A percentile compares a stretch with the other conserved stretches of the same genome.
phyloP scores from a whole-genome alignment of 805 yeast genomes.

The Candida methanosorbosa region DNA sequence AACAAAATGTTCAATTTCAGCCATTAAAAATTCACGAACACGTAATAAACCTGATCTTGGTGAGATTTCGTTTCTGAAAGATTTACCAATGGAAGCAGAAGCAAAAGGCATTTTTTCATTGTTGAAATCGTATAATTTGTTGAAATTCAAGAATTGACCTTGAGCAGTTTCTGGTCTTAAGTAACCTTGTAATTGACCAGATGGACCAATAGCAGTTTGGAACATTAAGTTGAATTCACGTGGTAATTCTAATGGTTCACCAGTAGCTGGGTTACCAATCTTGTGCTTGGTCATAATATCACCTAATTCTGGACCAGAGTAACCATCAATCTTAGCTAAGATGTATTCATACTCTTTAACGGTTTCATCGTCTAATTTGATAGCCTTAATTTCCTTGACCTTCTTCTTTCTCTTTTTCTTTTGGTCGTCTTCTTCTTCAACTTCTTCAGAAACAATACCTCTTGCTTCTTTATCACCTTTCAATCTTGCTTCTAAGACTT shows the following conservation, averaged over 20 bases:
- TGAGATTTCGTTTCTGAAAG: slow-evolving; percentile 97
- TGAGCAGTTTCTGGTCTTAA: slow-evolving; percentile 99
- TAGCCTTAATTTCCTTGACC: slow-evolving; percentile 89
- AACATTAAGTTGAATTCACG: slow-evolving; percentile 96
- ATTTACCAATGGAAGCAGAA: slow-evolving; percentile 97
- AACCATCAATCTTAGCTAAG: slow-evolving; percentile 93
- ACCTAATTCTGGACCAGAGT: slow-evolving; percentile 86
- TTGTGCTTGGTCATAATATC: slow-evolving; percentile 74
- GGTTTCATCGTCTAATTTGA: slow-evolving; percentile 74
- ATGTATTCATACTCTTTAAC: slow-evolving; percentile 77
- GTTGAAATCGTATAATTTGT: slow-evolving; percentile 88
- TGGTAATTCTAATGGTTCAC: slow-evolving; percentile 81
- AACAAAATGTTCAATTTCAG: slow-evolving; percentile 97
- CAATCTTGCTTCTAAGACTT: slow-evolving; percentile 90
- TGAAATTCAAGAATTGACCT: slow-evolving; percentile 96
- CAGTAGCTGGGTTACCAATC: slow-evolving; percentile 88
- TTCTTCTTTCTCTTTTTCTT: slow-evolving; percentile 87
- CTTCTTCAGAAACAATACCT: slow-evolving; percentile 63
- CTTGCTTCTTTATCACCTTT: slow-evolving; percentile 97
- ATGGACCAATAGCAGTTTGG: slow-evolving; percentile 98
- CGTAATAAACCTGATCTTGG: slow-evolving; percentile 97
- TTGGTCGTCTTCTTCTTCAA: slow-evolving; percentile 61
- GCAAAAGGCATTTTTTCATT: slow-evolving; percentile 98
- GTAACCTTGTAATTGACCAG: slow-evolving; percentile 92
- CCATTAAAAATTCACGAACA: slow-evolving; percentile 98